Evolutionary conservation across 495 filamentous ascomycete genomes (phyloP), one percentile per base, ranked within the genome.

Genomic region (Xylaria grammica): DNA sequence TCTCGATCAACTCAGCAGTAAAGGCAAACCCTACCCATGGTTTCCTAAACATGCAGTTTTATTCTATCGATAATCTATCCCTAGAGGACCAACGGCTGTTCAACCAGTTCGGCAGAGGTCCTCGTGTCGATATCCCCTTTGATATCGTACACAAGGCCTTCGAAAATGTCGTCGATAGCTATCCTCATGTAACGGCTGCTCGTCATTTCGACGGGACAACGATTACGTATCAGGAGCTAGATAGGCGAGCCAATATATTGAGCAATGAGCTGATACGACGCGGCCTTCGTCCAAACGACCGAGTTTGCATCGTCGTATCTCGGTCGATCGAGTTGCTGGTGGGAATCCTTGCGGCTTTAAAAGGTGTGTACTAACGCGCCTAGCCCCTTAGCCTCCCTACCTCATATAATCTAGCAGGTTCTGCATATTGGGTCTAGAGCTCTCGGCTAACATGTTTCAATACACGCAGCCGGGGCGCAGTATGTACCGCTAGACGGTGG

Each of bases 401-500:
- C n/a, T n/a, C n/a, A n/a, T n/a, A n/a, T n/a, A n/a, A n/a, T n/a
- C n/a, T n/a, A n/a, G n/a, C n/a, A n/a, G n/a, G n/a, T n/a, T n/a
- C n/a, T n/a, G n/a, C n/a, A n/a, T n/a, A n/a, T n/a, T n/a, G n/a
- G n/a, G n/a, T n/a, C n/a, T n/a, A n/a, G n/a, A n/a, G n/a, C n/a
- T n/a, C n/a, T n/a, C n/a, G n/a, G n/a, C n/a, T n/a, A n/a, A n/a
- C n/a, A n/a, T n/a, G n/a, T n/a, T n/a, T n/a, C n/a, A n/a, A n/a
- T n/a, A n/a, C n/a, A n/a, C n/a, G n/a, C n/a, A n/a, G 75, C 81
- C 13, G 84, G 84, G 8, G 82, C 72, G 7, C 79, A 78, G 52
- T 81, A 80, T 65, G 85, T 89, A 24, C 86, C 78, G 6, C 60
- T 78, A 3, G 76, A 80, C 54, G 78, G 78, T 15, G 73, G 73